Conservation (phyloP, 73 alveolate species). For the Blepharisma japonicum region DNA sequence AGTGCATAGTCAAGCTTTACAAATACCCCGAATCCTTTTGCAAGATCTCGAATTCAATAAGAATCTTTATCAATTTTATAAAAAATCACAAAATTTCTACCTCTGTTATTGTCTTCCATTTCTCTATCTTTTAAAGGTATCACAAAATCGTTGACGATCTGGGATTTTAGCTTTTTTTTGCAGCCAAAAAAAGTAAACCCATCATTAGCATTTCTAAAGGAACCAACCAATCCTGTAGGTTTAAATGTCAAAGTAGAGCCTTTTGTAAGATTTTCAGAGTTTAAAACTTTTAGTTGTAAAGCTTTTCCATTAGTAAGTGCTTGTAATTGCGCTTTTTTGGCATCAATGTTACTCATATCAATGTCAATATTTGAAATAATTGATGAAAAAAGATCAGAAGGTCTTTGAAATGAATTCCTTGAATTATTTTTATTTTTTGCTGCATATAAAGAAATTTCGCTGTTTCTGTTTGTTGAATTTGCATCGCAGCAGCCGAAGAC, state of each 20-base stretch:
- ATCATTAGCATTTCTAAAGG: slow-evolving; percentile 62
- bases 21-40: slow-evolving; percentile 91
- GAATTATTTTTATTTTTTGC: too few species aligned
- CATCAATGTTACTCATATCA: too few species aligned
- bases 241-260: slow-evolving; percentile 30
- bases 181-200: slow-evolving; percentile 72
- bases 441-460: too few species aligned
- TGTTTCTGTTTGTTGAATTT: background rate
- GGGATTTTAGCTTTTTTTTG: slow-evolving; percentile 40
- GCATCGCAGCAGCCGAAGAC: slow-evolving; percentile 20
- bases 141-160: slow-evolving; percentile 63
- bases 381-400: too few species aligned
- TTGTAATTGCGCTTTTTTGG: background rate
- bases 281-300: background rate
- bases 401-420: too few species aligned
- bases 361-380: too few species aligned
- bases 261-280: background rate
- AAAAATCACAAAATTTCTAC: slow-evolving; percentile 59
- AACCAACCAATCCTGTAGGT: slow-evolving; percentile 56
- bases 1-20: slow-evolving; percentile 58
- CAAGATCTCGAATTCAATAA: slow-evolving; percentile 71
- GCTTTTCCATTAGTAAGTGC: slow-evolving; percentile 16
- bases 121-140: slow-evolving; percentile 38
- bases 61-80: slow-evolving; percentile 46
- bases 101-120: slow-evolving; percentile 40